These are phyloP conservation scores for Echium plantagineum DNA, from an alignment of 257 asterid genomes.

Conservation along the genomic window DNA sequence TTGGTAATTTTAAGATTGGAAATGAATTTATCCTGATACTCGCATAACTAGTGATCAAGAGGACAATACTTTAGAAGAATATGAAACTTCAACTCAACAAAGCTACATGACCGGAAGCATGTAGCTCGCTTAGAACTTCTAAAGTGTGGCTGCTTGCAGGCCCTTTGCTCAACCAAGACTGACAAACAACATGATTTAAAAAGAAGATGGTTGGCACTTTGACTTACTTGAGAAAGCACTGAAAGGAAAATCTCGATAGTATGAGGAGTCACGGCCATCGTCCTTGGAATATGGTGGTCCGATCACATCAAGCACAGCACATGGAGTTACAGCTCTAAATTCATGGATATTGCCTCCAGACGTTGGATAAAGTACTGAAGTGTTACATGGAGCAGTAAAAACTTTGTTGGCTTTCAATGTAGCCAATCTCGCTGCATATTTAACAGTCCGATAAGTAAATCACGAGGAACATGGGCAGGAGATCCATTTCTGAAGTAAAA, in stretches of 20 bases:
- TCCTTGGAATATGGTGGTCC: slow-evolving; percentile 74
- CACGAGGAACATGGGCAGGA: not conserved
- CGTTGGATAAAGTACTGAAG: slow-evolving; percentile 68
- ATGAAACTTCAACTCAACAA: no score
- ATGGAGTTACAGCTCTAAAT: slow-evolving; percentile 65
- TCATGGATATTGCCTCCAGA: slow-evolving; percentile 87
- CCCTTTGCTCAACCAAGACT: no score
- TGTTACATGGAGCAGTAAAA: slow-evolving; percentile 53
- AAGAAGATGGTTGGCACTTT: not conserved
- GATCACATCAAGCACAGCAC: slow-evolving; percentile 70
- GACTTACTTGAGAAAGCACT: slow-evolving; percentile 21
- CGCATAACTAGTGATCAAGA: no score
- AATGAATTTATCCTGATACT: no score
- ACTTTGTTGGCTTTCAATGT: slow-evolving; percentile 34
- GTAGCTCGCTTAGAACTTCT: no score
- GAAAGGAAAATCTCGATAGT: slow-evolving; percentile 37
- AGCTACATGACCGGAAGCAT: no score
- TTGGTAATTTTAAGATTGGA: not conserved
- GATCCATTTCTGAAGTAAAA: not conserved
- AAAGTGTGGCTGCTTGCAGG: no score
- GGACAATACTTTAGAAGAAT: no score
- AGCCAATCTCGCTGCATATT: slow-evolving; percentile 41
- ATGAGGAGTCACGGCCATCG: slow-evolving; percentile 63
- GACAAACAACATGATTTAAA: no score
- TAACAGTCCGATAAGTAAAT: not conserved